Percentiles rank a stretch among this genome's conserved stretches.
These are phyloP conservation scores for Salicornia ramosissima DNA, from an alignment of 148 eudicot species.

Conservation along the genomic window DNA sequence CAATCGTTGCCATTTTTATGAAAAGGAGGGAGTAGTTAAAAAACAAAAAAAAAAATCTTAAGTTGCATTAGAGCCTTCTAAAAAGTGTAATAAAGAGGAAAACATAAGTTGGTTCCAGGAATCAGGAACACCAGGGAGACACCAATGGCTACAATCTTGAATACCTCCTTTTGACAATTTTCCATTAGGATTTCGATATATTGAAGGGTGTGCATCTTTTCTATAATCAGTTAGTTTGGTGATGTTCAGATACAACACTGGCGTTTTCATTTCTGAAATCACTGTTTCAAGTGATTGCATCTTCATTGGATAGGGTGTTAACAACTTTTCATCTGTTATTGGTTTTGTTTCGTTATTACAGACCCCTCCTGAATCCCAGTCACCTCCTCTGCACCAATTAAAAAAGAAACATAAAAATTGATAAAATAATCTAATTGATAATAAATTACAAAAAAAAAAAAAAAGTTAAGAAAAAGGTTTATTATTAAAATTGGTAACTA, in stretches of 20 bases:
- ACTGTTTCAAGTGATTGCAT: slow-evolving; percentile 46
- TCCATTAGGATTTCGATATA: slow-evolving; percentile 28
- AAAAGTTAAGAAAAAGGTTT: no score
- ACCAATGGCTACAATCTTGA: slow-evolving; percentile 93
- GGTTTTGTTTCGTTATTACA: slow-evolving; percentile 50
- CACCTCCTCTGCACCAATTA: slow-evolving; percentile 41
- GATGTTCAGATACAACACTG: slow-evolving; percentile 51
- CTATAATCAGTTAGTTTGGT: slow-evolving; percentile 60
- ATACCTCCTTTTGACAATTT: slow-evolving; percentile 6
- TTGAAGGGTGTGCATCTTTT: slow-evolving; percentile 74
- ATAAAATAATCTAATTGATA: no score
- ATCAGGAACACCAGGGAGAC: slow-evolving; percentile 90
- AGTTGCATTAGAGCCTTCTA: neutral
- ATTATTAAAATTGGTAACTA: no score
- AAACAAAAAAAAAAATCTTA: no score
- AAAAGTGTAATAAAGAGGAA: slow-evolving; percentile 36
- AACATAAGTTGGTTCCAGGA: slow-evolving; percentile 74
- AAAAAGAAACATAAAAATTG: neutral
- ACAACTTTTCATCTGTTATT: slow-evolving; percentile 33
- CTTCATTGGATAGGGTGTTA: slow-evolving; percentile 43
- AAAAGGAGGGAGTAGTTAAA: no score
- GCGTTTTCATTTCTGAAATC: slow-evolving; percentile 43
- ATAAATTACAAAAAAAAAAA: no score
- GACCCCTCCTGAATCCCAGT: slow-evolving; percentile 59
- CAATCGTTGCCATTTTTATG: no score